Percentiles rank a stretch among this genome's conserved stretches.
Evolutionary conservation across 2,329 filamentous ascomycete species (phyloP).

Genomic region (Colletotrichum magnum): DNA sequence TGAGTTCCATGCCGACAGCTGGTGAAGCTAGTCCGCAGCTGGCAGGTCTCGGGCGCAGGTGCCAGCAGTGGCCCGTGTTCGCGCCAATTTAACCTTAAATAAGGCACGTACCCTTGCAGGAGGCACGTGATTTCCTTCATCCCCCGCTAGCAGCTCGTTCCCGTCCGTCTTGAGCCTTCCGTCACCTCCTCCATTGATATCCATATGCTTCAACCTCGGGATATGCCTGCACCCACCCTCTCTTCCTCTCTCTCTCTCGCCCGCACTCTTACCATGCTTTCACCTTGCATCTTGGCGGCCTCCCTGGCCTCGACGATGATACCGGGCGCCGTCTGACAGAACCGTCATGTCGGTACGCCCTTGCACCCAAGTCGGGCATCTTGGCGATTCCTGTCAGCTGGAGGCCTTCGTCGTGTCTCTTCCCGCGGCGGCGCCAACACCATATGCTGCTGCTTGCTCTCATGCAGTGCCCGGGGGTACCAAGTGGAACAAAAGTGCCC

Average conservation of each 20-base stretch:
- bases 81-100: constrained; percentile 37
- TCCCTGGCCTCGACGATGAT: not conserved
- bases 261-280: not conserved
- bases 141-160: no score
- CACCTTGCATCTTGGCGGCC: not conserved
- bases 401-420: not conserved
- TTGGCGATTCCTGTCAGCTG: not conserved
- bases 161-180: no score
- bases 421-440: not conserved
- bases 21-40: not conserved
- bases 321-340: not conserved
- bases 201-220: no score
- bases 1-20: not conserved
- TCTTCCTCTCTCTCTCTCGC: not conserved
- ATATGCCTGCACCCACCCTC: not conserved
- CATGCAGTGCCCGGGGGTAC: not conserved
- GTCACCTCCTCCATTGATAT: not conserved
- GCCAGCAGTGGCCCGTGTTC: constrained; percentile 2
- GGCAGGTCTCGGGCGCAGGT: not conserved
- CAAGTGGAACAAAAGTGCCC: constrained; percentile 17
- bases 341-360: not conserved
- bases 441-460: not conserved
- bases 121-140: constrained; percentile 16
- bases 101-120: not conserved
- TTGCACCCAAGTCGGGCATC: not conserved